These are phyloP conservation scores for Cytospora piceae DNA, from an alignment of 2,329 filamentous ascomycete genomes.

Conservation along the genomic window DNA sequence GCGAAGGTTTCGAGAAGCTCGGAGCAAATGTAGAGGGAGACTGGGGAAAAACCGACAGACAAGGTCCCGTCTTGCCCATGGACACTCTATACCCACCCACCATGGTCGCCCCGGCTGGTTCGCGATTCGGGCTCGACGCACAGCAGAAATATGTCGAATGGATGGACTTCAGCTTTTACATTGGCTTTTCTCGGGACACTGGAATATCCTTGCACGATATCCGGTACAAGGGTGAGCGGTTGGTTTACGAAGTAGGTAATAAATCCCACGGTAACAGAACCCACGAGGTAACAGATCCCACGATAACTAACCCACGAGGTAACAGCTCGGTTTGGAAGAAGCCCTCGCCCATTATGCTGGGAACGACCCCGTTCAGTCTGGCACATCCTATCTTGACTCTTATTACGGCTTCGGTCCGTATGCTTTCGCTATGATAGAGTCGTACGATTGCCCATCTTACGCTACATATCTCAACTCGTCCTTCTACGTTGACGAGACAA, in stretches of 20 bases:
- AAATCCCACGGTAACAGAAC: too few species aligned
- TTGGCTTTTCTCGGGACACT: conserved; percentile 51
- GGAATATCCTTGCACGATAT: conserved; percentile 57
- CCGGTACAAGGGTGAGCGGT: conserved; percentile 55
- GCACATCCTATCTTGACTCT: conserved; percentile 51
- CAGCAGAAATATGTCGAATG: conserved; percentile 51
- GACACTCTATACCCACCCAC: conserved; percentile 44
- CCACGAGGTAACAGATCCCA: too few species aligned
- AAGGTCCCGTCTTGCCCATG: conserved; percentile 42
- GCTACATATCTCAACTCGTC: conserved; percentile 54
- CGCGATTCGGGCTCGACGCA: conserved; percentile 48
- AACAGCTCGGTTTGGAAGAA: too few species aligned
- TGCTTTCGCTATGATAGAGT: too few species aligned
- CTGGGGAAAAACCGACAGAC: conserved; percentile 49
- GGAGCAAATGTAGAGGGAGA: conserved; percentile 51
- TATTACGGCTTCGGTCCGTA: conserved; percentile 53
- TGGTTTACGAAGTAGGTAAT: conserved; percentile 62
- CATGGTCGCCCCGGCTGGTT: conserved; percentile 43
- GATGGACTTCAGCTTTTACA: conserved; percentile 58
- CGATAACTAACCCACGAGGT: too few species aligned
- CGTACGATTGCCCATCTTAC: conserved; percentile 56
- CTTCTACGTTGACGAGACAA: conserved; percentile 49
- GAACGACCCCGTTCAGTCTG: conserved; percentile 50
- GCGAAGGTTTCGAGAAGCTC: conserved; percentile 50
- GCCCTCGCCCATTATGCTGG: conserved; percentile 57